Evolutionary conservation across 2,329 filamentous ascomycete species (phyloP).

Genomic region (Thelonectria olida): DNA sequence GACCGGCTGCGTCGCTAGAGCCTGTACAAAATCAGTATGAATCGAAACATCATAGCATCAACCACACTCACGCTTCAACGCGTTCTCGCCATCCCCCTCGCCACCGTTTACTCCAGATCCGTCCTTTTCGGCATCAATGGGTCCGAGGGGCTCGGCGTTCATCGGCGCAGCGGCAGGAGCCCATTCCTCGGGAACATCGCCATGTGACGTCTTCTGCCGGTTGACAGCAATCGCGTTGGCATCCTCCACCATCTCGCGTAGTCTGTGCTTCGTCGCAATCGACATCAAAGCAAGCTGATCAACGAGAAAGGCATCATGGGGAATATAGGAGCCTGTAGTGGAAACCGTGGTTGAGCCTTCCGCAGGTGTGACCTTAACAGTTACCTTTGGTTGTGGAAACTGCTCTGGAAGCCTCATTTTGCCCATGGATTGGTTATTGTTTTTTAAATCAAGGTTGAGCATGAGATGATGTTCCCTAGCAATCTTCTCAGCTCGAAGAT

Average conservation of each 20-base stretch:
- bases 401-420: slow-evolving; percentile 61
- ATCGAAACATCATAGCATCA: background rate
- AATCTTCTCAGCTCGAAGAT: slow-evolving; percentile 66
- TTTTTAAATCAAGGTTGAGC: slow-evolving; percentile 66
- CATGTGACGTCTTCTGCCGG: slow-evolving; percentile 82
- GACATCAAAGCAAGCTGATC: slow-evolving; percentile 87
- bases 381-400: slow-evolving; percentile 62
- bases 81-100: slow-evolving; percentile 62
- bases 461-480: slow-evolving; percentile 65
- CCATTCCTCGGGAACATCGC: slow-evolving; percentile 81
- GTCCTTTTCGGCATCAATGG: slow-evolving; percentile 36
- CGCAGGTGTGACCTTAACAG: slow-evolving; percentile 62
- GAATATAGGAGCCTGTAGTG: slow-evolving; percentile 74
- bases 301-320: slow-evolving; percentile 78
- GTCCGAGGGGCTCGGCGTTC: slow-evolving; percentile 51
- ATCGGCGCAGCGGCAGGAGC: slow-evolving; percentile 70
- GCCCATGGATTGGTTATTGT: slow-evolving; percentile 52
- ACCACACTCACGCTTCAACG: slow-evolving; percentile 66
- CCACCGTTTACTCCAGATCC: slow-evolving; percentile 54
- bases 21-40: slow-evolving; percentile 46
- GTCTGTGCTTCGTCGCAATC: slow-evolving; percentile 81
- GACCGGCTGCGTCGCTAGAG: slow-evolving; percentile 46
- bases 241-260: slow-evolving; percentile 81
- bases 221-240: slow-evolving; percentile 75
- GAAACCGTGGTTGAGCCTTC: slow-evolving; percentile 71